Percentiles rank a stretch among this genome's conserved stretches.
These are phyloP conservation scores for Trametes pubescens DNA, from an alignment of 1,284 basidiomycete genomes.

Conservation along the genomic window DNA sequence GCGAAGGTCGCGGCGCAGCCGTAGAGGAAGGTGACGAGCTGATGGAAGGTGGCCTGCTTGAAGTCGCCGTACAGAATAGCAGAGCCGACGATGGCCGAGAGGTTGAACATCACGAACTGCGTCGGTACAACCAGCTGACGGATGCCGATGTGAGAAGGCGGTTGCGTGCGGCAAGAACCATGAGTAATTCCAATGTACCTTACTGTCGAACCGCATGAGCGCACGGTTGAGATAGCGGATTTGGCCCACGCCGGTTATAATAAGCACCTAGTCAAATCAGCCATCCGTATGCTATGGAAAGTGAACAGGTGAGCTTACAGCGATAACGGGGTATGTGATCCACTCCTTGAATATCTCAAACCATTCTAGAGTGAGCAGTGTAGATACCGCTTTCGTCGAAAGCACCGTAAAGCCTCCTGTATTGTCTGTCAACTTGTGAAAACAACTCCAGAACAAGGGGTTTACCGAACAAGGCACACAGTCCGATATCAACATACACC, in stretches of 20 bases:
- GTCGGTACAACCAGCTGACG: constrained; percentile 87
- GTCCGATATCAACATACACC: constrained; percentile 88
- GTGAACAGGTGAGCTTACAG: constrained; percentile 49
- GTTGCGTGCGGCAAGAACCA: neutral
- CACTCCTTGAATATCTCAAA: constrained; percentile 76
- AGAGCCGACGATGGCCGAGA: constrained; percentile 91
- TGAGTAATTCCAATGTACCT: constrained; percentile 52
- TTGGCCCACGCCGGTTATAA: constrained; percentile 87
- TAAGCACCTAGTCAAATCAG: constrained; percentile 61
- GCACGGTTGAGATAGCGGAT: constrained; percentile 92
- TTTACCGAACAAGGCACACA: constrained; percentile 88
- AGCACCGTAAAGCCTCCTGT: constrained; percentile 94
- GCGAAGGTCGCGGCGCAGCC: constrained; percentile 84
- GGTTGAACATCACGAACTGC: constrained; percentile 92
- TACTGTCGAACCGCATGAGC: constrained; percentile 88
- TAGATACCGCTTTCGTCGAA: constrained; percentile 92
- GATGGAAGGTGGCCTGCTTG: constrained; percentile 78
- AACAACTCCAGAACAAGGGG: neutral
- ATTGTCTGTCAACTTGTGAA: constrained; percentile 13
- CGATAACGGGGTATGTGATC: constrained; percentile 81
- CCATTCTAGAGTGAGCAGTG: constrained; percentile 81
- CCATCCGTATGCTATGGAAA: too few relatives aligned
- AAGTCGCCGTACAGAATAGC: constrained; percentile 96
- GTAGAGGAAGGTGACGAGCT: constrained; percentile 87
- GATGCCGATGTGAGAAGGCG: neutral